Evolutionary conservation across 202 grass and related monocot species (phyloP), one percentile per base, ranked within the genome.

Genomic region (Setaria italica): DNA sequence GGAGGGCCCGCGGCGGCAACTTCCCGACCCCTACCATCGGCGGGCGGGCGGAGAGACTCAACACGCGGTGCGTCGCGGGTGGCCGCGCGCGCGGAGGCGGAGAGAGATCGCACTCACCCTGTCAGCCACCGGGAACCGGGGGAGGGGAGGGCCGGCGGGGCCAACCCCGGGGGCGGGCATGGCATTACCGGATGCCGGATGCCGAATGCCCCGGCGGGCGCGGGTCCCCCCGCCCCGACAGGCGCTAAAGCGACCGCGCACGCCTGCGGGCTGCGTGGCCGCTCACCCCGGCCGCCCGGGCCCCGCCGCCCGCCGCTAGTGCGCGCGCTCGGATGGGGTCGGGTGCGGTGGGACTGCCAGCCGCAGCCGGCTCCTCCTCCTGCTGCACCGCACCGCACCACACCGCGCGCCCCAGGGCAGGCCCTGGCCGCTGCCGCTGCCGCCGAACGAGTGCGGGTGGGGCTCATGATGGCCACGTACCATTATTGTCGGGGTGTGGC

Each of bases 211-310:
- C 55, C 55, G 66, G 43, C 69, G 69, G 39, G 63, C 1, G 39
- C 58, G 72, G 88, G 20, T 29, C 80, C 62, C 49, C 17, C 11
- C 34, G n/a, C 21, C 58, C 75, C 89, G 89, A 90, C 89, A 90
- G 46, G 69, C 51, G 69, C 11, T 63, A 90, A 90, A 90, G 89
- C 76, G 68, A 57, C 80, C 75, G 80, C 89, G 89, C 89, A 90
- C 85, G 80, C 84, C 89, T 87, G 80, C 69, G 79, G 9, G 37
- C 30, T 9, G 73, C 76, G 88, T 82, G 79, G 78, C 39, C 39
- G 39, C 39, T 5, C 39, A 41, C 39, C 39, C 78, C 25, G 25
- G 25, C 25, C 83, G 46, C 88, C 64, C 19, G 64, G 77, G 35
- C n/a, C 83, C 66, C 19, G 11, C 34, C 34, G 39, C 39, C 5